Evolutionary conservation across 176 grass and related monocot genomes (phyloP).

Genomic region (Carex pumila): DNA sequence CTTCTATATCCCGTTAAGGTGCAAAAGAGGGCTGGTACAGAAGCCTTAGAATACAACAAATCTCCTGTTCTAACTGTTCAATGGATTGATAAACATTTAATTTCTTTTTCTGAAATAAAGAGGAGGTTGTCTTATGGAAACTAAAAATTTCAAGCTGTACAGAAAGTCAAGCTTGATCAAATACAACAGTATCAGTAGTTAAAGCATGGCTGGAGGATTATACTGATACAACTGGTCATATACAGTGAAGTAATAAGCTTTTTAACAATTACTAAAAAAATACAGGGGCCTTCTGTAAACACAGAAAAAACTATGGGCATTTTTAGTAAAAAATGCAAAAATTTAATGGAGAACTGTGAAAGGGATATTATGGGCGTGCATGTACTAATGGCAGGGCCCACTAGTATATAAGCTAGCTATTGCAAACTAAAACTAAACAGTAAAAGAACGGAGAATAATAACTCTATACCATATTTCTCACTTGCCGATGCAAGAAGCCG

Average conservation of each 20-base stretch:
- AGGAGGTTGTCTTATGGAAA: background rate
- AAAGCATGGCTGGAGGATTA: background rate
- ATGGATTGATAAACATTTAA: background rate
- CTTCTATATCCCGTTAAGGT: background rate
- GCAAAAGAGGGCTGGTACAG: background rate
- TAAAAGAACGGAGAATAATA: background rate
- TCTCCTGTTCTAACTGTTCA: background rate
- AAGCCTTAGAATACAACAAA: background rate
- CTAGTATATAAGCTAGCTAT: background rate
- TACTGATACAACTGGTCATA: background rate
- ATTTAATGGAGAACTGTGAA: constrained; percentile 5
- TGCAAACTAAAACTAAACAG: background rate
- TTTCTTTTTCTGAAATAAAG: background rate
- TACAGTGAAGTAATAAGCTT: background rate
- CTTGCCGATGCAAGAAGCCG: constrained; percentile 96
- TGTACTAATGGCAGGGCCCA: background rate
- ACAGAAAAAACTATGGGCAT: background rate
- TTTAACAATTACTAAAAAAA: background rate
- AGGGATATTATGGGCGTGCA: background rate
- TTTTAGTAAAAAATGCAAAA: background rate
- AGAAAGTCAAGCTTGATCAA: background rate
- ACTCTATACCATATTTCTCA: constrained; percentile 80
- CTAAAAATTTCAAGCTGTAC: background rate
- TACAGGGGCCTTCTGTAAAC: background rate
- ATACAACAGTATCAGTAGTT: background rate